Percentiles rank a stretch among this genome's conserved stretches.
Conservation (phyloP, 1,284 basidiomycete species). For the Erythrobasidium hasegawianum region DNA sequence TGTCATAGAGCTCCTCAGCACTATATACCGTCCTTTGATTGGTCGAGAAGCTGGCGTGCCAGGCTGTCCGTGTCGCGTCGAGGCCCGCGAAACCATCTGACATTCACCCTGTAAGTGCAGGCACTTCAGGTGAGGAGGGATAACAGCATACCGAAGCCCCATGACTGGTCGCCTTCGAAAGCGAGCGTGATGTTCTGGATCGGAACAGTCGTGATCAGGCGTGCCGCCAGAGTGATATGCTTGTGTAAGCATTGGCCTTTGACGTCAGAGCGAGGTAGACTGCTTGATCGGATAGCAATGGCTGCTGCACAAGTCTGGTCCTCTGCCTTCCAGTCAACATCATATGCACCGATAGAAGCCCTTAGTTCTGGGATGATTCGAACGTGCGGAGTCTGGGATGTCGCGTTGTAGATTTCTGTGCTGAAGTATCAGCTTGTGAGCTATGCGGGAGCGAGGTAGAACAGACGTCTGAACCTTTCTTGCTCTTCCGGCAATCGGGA, state of each 20-base stretch:
- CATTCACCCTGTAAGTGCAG: too few species aligned
- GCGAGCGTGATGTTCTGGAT: slow-evolving; percentile 8
- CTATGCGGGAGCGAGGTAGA: not conserved
- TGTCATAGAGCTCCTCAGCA: not conserved
- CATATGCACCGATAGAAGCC: not conserved
- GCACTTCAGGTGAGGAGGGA: too few species aligned
- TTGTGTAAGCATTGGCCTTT: not conserved
- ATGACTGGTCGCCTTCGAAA: slow-evolving; percentile 23
- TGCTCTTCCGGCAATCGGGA: not conserved
- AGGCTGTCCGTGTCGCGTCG: not conserved
- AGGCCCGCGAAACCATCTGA: not conserved
- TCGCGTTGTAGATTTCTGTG: not conserved
- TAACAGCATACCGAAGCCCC: slow-evolving; percentile 10
- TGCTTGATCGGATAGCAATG: not conserved
- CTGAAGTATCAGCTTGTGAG: not conserved
- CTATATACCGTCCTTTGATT: not conserved
- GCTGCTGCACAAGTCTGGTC: not conserved
- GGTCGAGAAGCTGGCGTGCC: not conserved
- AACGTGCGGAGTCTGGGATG: not conserved
- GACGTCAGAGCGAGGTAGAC: not conserved
- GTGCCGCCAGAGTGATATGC: slow-evolving; percentile 25
- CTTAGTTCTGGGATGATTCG: not conserved
- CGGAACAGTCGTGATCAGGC: slow-evolving; percentile 15
- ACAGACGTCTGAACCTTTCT: not conserved
- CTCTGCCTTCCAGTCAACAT: not conserved